Base-by-base conservation (phyloP, 2,329 filamentous ascomycete genomes). In the Trichoderma arundinaceum region DNA sequence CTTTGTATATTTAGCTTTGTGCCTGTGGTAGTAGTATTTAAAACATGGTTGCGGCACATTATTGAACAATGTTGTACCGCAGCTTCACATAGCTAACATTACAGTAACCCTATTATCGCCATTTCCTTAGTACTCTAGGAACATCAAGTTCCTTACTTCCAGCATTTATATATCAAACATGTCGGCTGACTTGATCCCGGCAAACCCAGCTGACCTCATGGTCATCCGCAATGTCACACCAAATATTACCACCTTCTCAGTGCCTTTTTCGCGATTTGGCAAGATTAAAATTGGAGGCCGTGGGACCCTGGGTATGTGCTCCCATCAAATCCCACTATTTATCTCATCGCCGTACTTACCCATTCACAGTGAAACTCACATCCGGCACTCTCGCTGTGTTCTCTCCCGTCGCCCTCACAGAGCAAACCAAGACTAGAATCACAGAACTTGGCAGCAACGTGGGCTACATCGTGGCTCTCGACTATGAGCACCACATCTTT, bases 401-500 rank as follows among this genome's bases (percentile, higher is more conserved):
- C 85, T 97, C 93, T 0, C 95, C 95, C 17, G 91, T 95, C 19
- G 91, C 90, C 13, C 85, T 97, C 64, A 98, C 94, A 3, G 84
- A 89, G 3, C 87, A 90, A 66, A 88, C 93, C 44, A 87, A 84
- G 68, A 76, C 82, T 71, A 88, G 90, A 75, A 81, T 91, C 59
- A 80, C 83, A 63, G 82, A 87, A 39, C 80, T 92, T 65, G 88
- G 88, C 68, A 88, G 89, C 57, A 84, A 87, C 48, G 87, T 97
- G 59, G 86, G 85, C 70, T 98, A 98, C 83, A 89, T 99, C 70
- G 83, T 94, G 32, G 94, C 95, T 0, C 87, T 90, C 1, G 95
- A 99, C 77, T 84, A 92, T 60, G 93, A 99, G 81, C 95, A 99
- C 78, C 95, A 99, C 84, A 92, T 99, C 76, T 96, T 95, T 81